phyloP scores from a whole-genome alignment of 352 stramenopile species.

The Phytophthora cajani region DNA sequence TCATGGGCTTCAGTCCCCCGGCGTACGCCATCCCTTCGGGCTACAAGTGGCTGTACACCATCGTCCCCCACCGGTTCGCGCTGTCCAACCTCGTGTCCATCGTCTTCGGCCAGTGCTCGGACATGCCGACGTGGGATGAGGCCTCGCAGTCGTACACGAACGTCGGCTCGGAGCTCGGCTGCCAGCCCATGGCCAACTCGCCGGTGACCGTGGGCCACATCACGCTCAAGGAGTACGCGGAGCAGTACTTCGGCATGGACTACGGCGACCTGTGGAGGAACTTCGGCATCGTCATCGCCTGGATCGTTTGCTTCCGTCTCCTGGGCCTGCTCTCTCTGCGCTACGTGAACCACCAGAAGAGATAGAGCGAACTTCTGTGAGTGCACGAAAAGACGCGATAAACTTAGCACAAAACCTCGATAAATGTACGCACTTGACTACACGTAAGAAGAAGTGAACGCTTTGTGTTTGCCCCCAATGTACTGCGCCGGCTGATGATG shows the following conservation, averaged over 20 bases:
- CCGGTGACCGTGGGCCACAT: conserved; percentile 34
- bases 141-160: conserved; percentile 25
- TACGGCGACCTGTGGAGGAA: conserved; percentile 24
- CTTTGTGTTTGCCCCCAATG: neutral
- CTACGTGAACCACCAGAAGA: conserved; percentile 53
- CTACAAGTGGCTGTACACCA: conserved; percentile 25
- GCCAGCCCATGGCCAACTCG: conserved; percentile 27
- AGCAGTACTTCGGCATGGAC: conserved; percentile 36
- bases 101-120: conserved; percentile 28
- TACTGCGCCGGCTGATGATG: neutral
- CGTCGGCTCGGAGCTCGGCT: conserved; percentile 31
- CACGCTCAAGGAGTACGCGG: conserved; percentile 37
- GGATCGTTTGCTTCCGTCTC: conserved; percentile 41
- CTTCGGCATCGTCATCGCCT: conserved; percentile 34
- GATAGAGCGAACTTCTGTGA: conserved; percentile 26
- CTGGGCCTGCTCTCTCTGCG: conserved; percentile 41
- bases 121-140: conserved; percentile 28
- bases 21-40: conserved; percentile 19
- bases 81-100: conserved; percentile 26
- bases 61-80: conserved; percentile 23
- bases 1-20: conserved; percentile 40
- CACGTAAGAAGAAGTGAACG: neutral
- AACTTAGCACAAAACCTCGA: neutral
- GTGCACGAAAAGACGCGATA: neutral
- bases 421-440: neutral